Conservation (phyloP, 1,284 basidiomycete species). For the Apiotrichum porosum region DNA sequence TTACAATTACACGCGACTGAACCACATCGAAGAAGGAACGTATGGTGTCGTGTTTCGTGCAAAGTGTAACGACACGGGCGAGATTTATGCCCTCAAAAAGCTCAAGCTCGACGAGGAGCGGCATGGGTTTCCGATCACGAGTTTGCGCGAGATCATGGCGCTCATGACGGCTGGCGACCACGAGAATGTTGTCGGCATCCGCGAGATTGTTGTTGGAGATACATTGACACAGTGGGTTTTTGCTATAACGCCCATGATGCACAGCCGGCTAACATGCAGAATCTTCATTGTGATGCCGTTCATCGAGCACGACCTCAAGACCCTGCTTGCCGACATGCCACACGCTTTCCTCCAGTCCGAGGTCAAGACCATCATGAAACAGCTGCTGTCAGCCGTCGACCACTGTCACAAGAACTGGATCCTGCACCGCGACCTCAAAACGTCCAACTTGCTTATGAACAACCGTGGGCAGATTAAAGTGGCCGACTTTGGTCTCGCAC, state of each 20-base stretch:
- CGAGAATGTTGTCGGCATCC: conserved; percentile 89
- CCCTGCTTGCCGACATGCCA: conserved; percentile 86
- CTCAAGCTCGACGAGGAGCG: conserved; percentile 97
- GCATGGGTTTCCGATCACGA: conserved; percentile 97
- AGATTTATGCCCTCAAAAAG: conserved; percentile 95
- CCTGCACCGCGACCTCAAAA: conserved; percentile 94
- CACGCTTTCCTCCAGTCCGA: conserved; percentile 94
- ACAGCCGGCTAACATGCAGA: conserved; percentile 51
- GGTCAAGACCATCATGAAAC: conserved; percentile 92
- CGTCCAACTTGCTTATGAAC: conserved; percentile 96
- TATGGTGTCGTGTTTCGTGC: conserved; percentile 98
- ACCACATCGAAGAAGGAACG: conserved; percentile 98
- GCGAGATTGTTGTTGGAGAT: conserved; percentile 98
- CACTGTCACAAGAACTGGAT: conserved; percentile 97
- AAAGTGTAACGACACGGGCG: conserved; percentile 83
- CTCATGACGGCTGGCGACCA: conserved; percentile 81
- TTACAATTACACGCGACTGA: conserved; percentile 85
- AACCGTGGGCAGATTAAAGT: conserved; percentile 98
- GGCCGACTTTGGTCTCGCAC: conserved; percentile 94
- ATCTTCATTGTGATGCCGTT: conserved; percentile 99
- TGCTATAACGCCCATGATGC: too few relatives aligned
- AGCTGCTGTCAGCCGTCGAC: conserved; percentile 86
- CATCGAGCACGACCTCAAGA: conserved; percentile 98
- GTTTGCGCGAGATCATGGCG: conserved; percentile 88
- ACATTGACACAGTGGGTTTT: conserved; percentile 90